phyloP scores from a whole-genome alignment of 306 rosid species.

The Echinosophora koreensis region DNA sequence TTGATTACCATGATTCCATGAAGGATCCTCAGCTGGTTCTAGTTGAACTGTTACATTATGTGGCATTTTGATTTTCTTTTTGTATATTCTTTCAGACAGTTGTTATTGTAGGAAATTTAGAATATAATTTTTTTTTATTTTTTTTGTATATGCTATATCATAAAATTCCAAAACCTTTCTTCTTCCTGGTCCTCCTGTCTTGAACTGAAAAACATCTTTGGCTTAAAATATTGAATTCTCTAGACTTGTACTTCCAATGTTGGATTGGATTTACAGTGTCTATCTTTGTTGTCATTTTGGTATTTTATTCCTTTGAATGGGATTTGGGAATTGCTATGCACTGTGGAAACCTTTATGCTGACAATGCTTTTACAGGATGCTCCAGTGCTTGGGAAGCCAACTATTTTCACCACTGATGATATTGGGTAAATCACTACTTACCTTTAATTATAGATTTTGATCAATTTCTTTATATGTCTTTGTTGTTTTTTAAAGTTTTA shows the following conservation, averaged over 20 bases:
- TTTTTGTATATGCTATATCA: constrained; percentile 1
- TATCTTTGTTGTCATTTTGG: constrained; percentile 21
- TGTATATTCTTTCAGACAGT: neutral
- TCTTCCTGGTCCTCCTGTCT: constrained; percentile 25
- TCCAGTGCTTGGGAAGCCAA: constrained; percentile 95
- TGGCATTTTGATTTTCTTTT: neutral
- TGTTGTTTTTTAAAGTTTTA: constrained; percentile 4
- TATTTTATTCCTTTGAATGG: constrained; percentile 30
- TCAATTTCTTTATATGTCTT: constrained; percentile 8
- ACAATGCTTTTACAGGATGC: constrained; percentile 77
- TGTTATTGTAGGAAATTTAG: neutral
- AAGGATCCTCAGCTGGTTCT: constrained; percentile 31
- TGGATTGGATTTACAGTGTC: constrained; percentile 34
- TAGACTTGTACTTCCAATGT: constrained; percentile 32
- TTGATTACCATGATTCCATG: constrained; percentile 12
- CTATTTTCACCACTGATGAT: constrained; percentile 69
- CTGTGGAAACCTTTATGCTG: constrained; percentile 44
- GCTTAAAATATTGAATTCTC: constrained; percentile 4
- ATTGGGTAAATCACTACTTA: constrained; percentile 68
- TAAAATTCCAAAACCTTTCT: constrained; percentile 22
- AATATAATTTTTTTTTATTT: no score
- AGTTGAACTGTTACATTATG: constrained; percentile 9
- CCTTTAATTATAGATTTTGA: constrained; percentile 43
- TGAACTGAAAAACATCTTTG: constrained; percentile 10
- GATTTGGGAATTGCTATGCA: constrained; percentile 14